A percentile compares a stretch with the other conserved stretches of the same genome.
phyloP scores from a whole-genome alignment of 2,329 filamentous ascomycete genomes.

The Colletotrichum camelliae region DNA sequence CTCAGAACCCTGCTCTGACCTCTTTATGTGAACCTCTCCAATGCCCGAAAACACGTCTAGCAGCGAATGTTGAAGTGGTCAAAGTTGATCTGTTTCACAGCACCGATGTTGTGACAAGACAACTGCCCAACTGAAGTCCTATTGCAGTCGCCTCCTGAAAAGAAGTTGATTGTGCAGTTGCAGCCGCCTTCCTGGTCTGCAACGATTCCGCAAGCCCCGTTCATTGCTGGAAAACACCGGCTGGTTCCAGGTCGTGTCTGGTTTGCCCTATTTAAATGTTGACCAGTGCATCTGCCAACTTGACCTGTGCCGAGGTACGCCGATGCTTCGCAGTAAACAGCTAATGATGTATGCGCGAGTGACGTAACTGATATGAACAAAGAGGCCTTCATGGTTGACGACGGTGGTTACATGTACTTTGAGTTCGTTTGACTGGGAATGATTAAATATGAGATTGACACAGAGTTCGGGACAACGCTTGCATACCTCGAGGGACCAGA shows the following conservation, averaged over 20 bases:
- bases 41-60: neutral
- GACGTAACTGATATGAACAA: neutral
- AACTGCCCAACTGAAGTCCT: neutral
- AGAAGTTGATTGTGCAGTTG: constrained; percentile 10
- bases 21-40: neutral
- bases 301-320: constrained; percentile 7
- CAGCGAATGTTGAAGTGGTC: constrained; percentile 12
- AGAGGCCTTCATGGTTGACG: neutral
- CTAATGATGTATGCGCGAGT: neutral
- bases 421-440: neutral
- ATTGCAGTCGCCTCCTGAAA: constrained; percentile 4
- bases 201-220: neutral
- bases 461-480: neutral
- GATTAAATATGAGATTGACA: neutral
- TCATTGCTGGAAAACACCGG: constrained; percentile 6
- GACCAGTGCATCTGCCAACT: neutral
- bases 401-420: neutral
- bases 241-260: neutral
- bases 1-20: neutral
- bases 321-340: constrained; percentile 1
- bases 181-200: neutral
- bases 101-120: neutral
- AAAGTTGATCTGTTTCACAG: constrained; percentile 8
- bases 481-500: neutral
- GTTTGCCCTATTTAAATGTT: neutral